Conservation (phyloP, 371 early-diverging fungal species). For the Mucor velutinosus region DNA sequence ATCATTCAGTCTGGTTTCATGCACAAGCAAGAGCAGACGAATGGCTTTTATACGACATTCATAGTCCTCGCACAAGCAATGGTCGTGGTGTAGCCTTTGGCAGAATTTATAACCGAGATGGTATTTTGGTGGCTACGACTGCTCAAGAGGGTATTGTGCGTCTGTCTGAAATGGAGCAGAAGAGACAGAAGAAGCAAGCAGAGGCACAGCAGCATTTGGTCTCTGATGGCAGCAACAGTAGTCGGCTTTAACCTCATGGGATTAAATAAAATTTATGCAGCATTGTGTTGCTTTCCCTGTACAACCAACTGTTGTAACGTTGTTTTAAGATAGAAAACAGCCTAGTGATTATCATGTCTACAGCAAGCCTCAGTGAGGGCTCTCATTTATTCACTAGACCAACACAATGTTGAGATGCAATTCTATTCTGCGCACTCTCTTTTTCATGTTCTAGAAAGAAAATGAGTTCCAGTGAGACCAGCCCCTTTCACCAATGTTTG, state of each 20-base stretch:
- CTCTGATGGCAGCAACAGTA: neutral
- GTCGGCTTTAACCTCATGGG: neutral
- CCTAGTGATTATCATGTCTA: no score
- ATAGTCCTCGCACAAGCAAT: conserved; percentile 65
- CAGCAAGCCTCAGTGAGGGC: no score
- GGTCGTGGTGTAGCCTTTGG: conserved; percentile 84
- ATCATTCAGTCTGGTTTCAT: conserved; percentile 94
- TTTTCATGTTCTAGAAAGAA: neutral
- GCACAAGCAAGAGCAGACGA: conserved; percentile 86
- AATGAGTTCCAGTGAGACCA: no score
- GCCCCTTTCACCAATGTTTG: no score
- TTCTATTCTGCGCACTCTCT: neutral
- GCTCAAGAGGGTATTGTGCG: conserved; percentile 76
- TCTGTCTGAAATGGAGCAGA: conserved; percentile 23
- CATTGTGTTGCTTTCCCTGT: no score
- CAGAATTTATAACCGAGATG: conserved; percentile 77
- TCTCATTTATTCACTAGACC: no score
- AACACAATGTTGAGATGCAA: no score
- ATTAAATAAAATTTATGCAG: no score
- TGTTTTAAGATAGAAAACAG: no score
- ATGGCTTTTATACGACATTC: conserved; percentile 77
- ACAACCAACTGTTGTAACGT: no score
- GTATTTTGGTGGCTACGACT: conserved; percentile 73
- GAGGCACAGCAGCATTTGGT: neutral
- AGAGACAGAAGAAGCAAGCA: conserved; percentile 9